A percentile compares a stretch with the other conserved stretches of the same genome.
These are phyloP conservation scores for Lentinula detonsa DNA, from an alignment of 768 basidiomycete genomes.

Conservation along the genomic window DNA sequence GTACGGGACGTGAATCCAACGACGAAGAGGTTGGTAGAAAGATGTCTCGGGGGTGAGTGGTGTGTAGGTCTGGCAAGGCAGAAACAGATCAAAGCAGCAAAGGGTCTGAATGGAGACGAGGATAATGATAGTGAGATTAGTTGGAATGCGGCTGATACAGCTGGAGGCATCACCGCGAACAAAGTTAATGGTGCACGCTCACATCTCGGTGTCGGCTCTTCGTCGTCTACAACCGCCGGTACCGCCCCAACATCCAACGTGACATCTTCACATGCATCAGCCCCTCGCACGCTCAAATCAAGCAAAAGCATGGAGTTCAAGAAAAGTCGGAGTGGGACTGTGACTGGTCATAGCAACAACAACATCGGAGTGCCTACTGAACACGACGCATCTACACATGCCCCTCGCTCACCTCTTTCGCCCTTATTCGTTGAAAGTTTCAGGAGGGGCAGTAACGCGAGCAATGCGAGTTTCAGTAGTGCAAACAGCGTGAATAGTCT, in stretches of 20 bases:
- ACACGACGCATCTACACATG: neutral
- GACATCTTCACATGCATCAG: neutral
- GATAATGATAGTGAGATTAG: neutral
- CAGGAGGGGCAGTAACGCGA: conserved; percentile 34
- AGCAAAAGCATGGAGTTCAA: conserved; percentile 66
- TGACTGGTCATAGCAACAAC: neutral
- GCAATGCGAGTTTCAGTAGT: conserved; percentile 25
- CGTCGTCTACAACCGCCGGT: neutral
- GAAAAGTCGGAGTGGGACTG: conserved; percentile 19
- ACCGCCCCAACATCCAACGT: neutral
- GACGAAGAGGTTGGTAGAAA: conserved; percentile 85
- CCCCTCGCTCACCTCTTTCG: conserved; percentile 23
- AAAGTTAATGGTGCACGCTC: conserved; percentile 8
- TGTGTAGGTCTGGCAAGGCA: conserved; percentile 55
- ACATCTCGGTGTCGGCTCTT: conserved; percentile 17
- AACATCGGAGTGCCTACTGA: neutral
- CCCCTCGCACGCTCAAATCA: conserved; percentile 42
- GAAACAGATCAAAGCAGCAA: neutral
- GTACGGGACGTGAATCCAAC: conserved; percentile 84
- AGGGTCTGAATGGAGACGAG: neutral
- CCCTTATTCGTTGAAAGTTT: conserved; percentile 23
- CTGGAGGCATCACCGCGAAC: conserved; percentile 9
- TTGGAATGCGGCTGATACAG: conserved; percentile 8
- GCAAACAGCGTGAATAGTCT: neutral
- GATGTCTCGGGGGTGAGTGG: conserved; percentile 87